phyloP scores from a whole-genome alignment of 148 eudicot species.

The Suaeda aralocaspica region DNA sequence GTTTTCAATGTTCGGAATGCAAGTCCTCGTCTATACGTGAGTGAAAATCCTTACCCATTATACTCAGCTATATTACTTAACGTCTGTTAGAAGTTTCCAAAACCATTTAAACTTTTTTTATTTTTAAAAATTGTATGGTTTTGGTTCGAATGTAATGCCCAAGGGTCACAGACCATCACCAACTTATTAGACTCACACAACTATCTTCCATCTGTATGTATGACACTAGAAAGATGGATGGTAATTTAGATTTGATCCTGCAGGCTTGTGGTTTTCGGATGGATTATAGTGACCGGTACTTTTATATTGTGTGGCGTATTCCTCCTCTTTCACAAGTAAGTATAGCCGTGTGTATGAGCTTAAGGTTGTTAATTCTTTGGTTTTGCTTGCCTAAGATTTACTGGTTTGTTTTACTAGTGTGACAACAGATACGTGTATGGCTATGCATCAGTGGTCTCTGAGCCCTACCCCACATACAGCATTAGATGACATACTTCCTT shows the following conservation, averaged over 20 bases:
- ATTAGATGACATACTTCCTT: slow-evolving; percentile 80
- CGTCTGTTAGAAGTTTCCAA: too few relatives aligned
- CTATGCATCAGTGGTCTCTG: slow-evolving; percentile 85
- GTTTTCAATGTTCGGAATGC: slow-evolving; percentile 77
- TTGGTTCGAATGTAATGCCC: too few relatives aligned
- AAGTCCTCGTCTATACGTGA: slow-evolving; percentile 75
- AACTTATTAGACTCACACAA: not conserved
- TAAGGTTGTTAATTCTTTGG: not conserved
- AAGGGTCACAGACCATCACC: too few relatives aligned
- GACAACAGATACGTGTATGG: slow-evolving; percentile 70
- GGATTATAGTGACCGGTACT: slow-evolving; percentile 78
- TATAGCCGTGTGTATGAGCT: not conserved
- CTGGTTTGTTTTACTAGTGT: slow-evolving; percentile 39
- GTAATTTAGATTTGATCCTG: too few relatives aligned
- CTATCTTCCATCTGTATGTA: slow-evolving; percentile 1
- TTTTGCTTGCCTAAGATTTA: not conserved
- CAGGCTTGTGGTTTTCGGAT: slow-evolving; percentile 81
- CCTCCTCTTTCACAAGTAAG: slow-evolving; percentile 93
- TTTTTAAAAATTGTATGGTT: too few relatives aligned
- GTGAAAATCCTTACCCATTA: slow-evolving; percentile 35
- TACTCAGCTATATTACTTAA: too few relatives aligned
- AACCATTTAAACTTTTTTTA: too few relatives aligned
- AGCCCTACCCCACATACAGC: slow-evolving; percentile 82
- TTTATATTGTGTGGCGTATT: slow-evolving; percentile 78
- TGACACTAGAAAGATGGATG: not conserved